Percentiles rank a stretch among this genome's conserved stretches.
Conservation (phyloP, 352 stramenopile genomes). For the Phytopythium vexans region DNA sequence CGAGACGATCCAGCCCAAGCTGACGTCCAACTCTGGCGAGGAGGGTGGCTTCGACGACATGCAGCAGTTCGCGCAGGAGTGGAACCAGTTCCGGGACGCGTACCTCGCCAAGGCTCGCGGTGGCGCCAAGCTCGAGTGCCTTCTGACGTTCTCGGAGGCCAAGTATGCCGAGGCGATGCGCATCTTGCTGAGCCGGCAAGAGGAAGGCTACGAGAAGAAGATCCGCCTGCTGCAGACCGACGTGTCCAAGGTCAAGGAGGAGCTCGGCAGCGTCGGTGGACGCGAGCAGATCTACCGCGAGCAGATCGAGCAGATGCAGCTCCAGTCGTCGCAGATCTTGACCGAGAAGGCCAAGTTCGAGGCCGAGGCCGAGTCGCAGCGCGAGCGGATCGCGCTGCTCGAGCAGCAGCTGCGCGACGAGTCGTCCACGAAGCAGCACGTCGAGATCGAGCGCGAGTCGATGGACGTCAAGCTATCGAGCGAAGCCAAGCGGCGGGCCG, state of each 20-base stretch:
- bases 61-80: slow-evolving; percentile 74
- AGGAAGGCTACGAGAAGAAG: slow-evolving; percentile 86
- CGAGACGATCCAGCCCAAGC: slow-evolving; percentile 77
- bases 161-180: slow-evolving; percentile 84
- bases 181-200: slow-evolving; percentile 73
- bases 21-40: slow-evolving; percentile 42
- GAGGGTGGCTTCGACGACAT: slow-evolving; percentile 71
- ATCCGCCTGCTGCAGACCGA: slow-evolving; percentile 71
- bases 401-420: slow-evolving; percentile 67
- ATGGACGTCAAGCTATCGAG: slow-evolving; percentile 63
- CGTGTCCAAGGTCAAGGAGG: slow-evolving; percentile 77
- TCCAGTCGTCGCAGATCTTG: slow-evolving; percentile 67
- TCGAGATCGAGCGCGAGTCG: slow-evolving; percentile 76
- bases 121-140: slow-evolving; percentile 67
- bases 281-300: slow-evolving; percentile 84
- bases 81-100: slow-evolving; percentile 64
- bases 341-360: slow-evolving; percentile 72
- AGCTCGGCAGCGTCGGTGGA: slow-evolving; percentile 73
- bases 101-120: slow-evolving; percentile 71
- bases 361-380: slow-evolving; percentile 62
- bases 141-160: slow-evolving; percentile 73
- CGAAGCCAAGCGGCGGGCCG: slow-evolving; percentile 51
- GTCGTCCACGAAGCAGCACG: slow-evolving; percentile 54
- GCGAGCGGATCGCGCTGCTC: slow-evolving; percentile 63
- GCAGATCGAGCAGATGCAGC: slow-evolving; percentile 85